phyloP scores from a whole-genome alignment of 2,329 filamentous ascomycete species.

The Pseudogymnoascus sp. region DNA sequence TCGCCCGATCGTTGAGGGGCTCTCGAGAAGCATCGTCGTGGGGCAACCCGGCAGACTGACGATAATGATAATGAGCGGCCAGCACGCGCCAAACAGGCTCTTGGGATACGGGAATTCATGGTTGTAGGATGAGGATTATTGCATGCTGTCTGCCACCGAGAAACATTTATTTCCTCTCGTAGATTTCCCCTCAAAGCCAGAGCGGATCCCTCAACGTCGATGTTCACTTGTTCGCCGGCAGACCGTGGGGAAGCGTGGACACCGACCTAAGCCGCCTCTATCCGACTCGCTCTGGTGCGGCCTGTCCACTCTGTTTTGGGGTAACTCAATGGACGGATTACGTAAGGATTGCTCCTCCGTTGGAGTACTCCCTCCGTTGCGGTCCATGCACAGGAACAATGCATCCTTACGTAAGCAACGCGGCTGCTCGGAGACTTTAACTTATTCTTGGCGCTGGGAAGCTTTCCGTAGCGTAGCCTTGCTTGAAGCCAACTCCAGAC shows the following conservation, averaged over 20 bases:
- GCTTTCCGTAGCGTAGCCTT: constrained; percentile 10
- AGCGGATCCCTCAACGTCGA: constrained; percentile 10
- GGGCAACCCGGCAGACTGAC: constrained; percentile 7
- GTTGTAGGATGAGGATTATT: constrained; percentile 11
- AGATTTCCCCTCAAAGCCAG: constrained; percentile 12
- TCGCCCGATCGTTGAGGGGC: neutral
- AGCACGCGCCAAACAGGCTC: constrained; percentile 11
- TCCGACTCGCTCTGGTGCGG: constrained; percentile 4
- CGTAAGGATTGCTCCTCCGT: neutral
- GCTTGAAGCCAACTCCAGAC: constrained; percentile 5
- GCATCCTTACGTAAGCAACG: neutral
- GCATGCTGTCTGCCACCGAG: constrained; percentile 6
- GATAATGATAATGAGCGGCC: constrained; percentile 10
- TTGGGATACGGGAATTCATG: constrained; percentile 6
- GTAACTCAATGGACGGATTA: neutral
- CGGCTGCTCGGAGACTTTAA: neutral
- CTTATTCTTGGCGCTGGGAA: constrained; percentile 3
- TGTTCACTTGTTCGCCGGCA: constrained; percentile 5
- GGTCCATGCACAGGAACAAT: neutral
- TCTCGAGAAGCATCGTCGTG: constrained; percentile 8
- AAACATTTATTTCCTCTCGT: constrained; percentile 11
- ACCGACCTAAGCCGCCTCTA: constrained; percentile 9
- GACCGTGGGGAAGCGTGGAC: constrained; percentile 11
- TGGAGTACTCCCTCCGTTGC: no score
- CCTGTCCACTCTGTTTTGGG: neutral